Evolutionary conservation across 768 basidiomycete genomes (phyloP).

Genomic region (Clitopilus passeckerianus): DNA sequence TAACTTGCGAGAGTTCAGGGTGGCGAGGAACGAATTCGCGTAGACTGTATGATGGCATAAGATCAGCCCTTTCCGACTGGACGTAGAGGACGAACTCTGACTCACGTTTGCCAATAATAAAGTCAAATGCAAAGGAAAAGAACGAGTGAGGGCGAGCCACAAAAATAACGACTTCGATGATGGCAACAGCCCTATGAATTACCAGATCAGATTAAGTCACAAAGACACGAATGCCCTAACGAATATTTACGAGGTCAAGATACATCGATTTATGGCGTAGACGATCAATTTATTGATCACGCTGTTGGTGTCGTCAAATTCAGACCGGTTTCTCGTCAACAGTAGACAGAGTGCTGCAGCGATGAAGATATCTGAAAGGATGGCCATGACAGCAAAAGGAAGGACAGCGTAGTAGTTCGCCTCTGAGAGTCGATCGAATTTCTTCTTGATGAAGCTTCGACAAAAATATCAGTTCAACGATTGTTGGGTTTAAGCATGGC

Average conservation of each 20-base stretch:
- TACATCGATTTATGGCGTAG: conserved; percentile 45
- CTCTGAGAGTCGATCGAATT: conserved; percentile 28
- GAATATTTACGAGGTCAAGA: conserved; percentile 42
- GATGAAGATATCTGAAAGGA: conserved; percentile 43
- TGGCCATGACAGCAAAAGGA: conserved; percentile 40
- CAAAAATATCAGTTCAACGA: background rate
- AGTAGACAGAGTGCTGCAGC: conserved; percentile 36
- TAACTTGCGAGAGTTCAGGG: conserved; percentile 35
- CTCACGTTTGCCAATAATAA: conserved; percentile 46
- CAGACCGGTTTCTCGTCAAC: conserved; percentile 33
- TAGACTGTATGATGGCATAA: conserved; percentile 26
- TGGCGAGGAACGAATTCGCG: conserved; percentile 40
- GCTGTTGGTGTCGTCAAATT: conserved; percentile 35
- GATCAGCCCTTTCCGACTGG: background rate
- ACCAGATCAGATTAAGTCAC: background rate
- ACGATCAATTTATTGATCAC: conserved; percentile 41
- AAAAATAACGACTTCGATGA: conserved; percentile 35
- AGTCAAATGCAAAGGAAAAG: conserved; percentile 45
- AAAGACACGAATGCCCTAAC: background rate
- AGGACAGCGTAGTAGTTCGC: conserved; percentile 27
- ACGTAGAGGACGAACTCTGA: background rate
- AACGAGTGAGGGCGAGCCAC: conserved; percentile 34
- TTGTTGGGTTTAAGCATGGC: background rate
- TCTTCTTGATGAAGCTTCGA: conserved; percentile 30
- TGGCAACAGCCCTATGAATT: conserved; percentile 27